Percentiles rank a stretch among this genome's conserved stretches.
Evolutionary conservation across 148 eudicot species (phyloP).

Genomic region (Drosera capensis): DNA sequence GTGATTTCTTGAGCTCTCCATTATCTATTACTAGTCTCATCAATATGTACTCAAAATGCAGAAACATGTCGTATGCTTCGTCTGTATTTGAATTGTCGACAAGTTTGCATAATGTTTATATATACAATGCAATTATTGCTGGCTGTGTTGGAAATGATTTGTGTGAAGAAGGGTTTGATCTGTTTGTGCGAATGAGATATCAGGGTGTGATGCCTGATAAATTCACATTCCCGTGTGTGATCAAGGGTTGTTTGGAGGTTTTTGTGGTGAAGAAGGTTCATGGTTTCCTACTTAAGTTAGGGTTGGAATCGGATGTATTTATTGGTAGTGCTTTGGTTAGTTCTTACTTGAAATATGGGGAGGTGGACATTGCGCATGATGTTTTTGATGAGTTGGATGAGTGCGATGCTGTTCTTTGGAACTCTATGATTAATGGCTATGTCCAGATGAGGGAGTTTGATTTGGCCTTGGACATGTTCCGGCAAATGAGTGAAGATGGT

Average conservation of each 20-base stretch:
- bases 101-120: constrained; percentile 23
- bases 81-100: constrained; percentile 23
- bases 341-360: constrained; percentile 31
- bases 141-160: constrained; percentile 28
- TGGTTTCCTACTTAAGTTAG: constrained; percentile 45
- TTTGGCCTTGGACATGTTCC: constrained; percentile 28
- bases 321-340: constrained; percentile 53
- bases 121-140: constrained; percentile 44
- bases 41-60: constrained; percentile 66
- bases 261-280: constrained; percentile 37
- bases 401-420: constrained; percentile 53
- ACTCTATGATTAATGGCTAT: constrained; percentile 62
- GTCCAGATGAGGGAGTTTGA: constrained; percentile 39
- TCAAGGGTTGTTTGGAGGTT: constrained; percentile 34
- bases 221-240: constrained; percentile 53
- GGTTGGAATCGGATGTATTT: constrained; percentile 36
- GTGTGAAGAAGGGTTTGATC: constrained; percentile 19
- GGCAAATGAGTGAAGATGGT: constrained; percentile 27
- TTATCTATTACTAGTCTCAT: constrained; percentile 49
- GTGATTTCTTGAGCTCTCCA: constrained; percentile 29
- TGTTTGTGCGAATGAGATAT: constrained; percentile 29
- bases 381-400: constrained; percentile 42
- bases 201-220: constrained; percentile 34
- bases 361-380: constrained; percentile 18
- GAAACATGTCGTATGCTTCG: constrained; percentile 24